Base-by-base conservation (phyloP, 164 flowering plant genomes). In the Nymphaea thermarum region DNA sequence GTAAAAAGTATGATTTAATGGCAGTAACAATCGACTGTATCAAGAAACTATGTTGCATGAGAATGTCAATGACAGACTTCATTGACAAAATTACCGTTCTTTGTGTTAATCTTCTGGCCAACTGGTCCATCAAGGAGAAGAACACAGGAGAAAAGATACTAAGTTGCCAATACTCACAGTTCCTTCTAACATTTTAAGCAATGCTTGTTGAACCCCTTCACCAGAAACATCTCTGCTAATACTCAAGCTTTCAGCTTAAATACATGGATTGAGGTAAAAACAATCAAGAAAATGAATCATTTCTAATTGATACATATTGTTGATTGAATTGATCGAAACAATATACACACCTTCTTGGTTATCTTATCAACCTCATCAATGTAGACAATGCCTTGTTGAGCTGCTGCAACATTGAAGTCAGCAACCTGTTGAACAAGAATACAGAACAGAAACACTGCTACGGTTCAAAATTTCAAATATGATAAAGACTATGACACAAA, bases 361-460 rank as follows among this genome's bases (percentile, higher is more conserved):
- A 95, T 95, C 78, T 95, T 95, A 78, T 95, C 99, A 79, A 95
- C 96, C 90, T 95, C 99, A 83, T 95, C 99, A 68, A 95, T 92
- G 79, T 95, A 95, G 60, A 95, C 87, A 60, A 95, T 95, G 69
- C 99, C 99, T 81, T 95, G 98, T 73, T 95, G 98, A 72, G 99
- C 99, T 71, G 98, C 99, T 79, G 86, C 89, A 45, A 95, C 94
- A 76, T 95, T 92, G 77, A 86, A 95, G 64, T 95, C 99, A 62
- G 99, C 94, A 74, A 74, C 97, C 99, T 95, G 76, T 6, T 65
- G 11, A 47, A 47, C 12, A 14, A 47, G 7, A 47, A 47, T 7
- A 47, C 55, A 47, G 12, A 14, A 14, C 12, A 14, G 55, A 47
- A 47, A 6, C 11, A 6, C 12, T 4, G 6, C 11, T 47, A 47